A percentile compares a stretch with the other conserved stretches of the same genome.
Conservation (phyloP, 179 eudicot species). For the Silene noctiflora region DNA sequence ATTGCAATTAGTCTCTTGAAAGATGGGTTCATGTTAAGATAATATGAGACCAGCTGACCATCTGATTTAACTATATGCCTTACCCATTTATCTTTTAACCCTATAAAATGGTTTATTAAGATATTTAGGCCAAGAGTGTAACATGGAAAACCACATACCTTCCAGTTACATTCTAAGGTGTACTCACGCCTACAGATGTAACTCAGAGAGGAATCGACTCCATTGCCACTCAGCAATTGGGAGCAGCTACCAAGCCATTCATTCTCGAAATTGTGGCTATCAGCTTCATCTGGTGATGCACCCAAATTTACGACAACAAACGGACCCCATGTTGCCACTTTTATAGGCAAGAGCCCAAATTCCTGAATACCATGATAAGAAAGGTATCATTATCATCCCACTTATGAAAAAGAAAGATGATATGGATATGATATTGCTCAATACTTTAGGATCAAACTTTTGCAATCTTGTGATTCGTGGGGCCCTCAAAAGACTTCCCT, state of each 20-base stretch:
- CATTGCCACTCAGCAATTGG: constrained; percentile 45
- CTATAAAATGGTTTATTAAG: not conserved
- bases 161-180: constrained; percentile 90
- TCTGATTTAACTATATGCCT: not conserved
- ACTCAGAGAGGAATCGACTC: constrained; percentile 65
- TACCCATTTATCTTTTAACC: not conserved
- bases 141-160: constrained; percentile 41
- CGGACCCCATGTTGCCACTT: constrained; percentile 80
- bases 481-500: constrained; percentile 79
- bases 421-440: constrained; percentile 4
- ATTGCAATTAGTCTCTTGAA: not conserved
- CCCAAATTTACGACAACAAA: constrained; percentile 66
- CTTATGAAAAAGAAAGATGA: not conserved
- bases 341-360: constrained; percentile 67
- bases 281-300: constrained; percentile 29
- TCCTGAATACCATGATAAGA: constrained; percentile 44
- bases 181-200: constrained; percentile 80
- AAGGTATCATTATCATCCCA: constrained; percentile 13
- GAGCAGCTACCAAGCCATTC: constrained; percentile 83
- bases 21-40: not conserved
- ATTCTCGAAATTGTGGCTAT: constrained; percentile 32
- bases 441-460: constrained; percentile 69
- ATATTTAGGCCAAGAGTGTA: not conserved
- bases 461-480: constrained; percentile 59
- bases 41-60: not conserved